phyloP scores from a whole-genome alignment of 768 basidiomycete genomes.

The Multifurca ochricompacta region DNA sequence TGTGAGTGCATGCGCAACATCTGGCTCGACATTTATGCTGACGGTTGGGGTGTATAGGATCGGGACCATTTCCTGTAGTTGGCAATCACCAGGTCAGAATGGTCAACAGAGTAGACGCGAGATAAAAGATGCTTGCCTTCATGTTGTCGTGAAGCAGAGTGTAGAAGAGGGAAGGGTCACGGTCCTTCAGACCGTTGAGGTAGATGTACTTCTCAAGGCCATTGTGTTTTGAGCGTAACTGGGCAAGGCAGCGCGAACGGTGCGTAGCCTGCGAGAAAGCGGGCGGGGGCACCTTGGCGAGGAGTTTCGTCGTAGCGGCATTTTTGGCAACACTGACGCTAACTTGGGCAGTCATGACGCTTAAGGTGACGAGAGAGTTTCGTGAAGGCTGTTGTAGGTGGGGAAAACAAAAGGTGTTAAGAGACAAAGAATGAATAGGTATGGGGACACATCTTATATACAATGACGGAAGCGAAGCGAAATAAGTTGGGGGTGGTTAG shows the following conservation, averaged over 20 bases:
- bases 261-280: slow-evolving; percentile 37
- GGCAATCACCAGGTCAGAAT: background rate
- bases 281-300: slow-evolving; percentile 17
- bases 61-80: slow-evolving; percentile 48
- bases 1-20: slow-evolving; percentile 71
- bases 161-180: slow-evolving; percentile 74
- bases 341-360: slow-evolving; percentile 14
- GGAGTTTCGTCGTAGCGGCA: slow-evolving; percentile 8
- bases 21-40: slow-evolving; percentile 74
- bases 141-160: slow-evolving; percentile 64
- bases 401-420: background rate
- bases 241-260: slow-evolving; percentile 49
- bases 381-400: background rate
- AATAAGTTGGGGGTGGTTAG: slow-evolving; percentile 1
- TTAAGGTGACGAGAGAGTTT: background rate
- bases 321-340: slow-evolving; percentile 10
- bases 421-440: background rate
- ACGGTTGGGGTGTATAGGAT: slow-evolving; percentile 91
- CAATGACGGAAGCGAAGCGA: background rate
- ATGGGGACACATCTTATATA: background rate
- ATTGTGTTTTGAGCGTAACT: slow-evolving; percentile 67
- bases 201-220: slow-evolving; percentile 81
- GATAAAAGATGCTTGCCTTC: slow-evolving; percentile 36
- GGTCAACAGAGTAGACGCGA: background rate
- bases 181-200: slow-evolving; percentile 64